These are phyloP conservation scores for Cucurbita moschata DNA, from an alignment of 306 rosid genomes.

Conservation along the genomic window DNA sequence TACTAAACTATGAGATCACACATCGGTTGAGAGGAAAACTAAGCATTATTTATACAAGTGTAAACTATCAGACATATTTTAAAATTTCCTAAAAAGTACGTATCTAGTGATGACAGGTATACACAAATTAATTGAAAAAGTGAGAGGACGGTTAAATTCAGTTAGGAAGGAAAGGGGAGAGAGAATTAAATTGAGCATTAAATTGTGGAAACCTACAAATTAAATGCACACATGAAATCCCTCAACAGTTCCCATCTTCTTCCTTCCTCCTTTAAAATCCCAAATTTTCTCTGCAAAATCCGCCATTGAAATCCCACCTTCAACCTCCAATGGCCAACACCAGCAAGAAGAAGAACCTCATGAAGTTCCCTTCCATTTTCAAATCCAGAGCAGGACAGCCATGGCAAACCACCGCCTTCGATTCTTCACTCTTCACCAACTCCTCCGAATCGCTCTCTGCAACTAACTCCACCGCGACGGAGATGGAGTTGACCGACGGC, in stretches of 20 bases:
- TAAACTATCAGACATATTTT: too few species aligned
- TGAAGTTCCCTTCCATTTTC: constrained; percentile 30
- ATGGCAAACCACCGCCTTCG: constrained; percentile 27
- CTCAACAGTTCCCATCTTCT: background rate
- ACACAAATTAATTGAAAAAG: background rate
- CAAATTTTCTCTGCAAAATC: background rate
- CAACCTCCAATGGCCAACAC: constrained; percentile 22
- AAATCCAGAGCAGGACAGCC: constrained; percentile 17
- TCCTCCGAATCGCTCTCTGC: constrained; percentile 25
- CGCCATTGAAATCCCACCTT: background rate
- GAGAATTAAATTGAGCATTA: constrained; percentile 39
- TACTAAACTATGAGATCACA: background rate
- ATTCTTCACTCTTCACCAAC: constrained; percentile 53
- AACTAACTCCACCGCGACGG: constrained; percentile 33
- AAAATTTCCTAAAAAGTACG: too few species aligned
- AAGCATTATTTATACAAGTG: too few species aligned
- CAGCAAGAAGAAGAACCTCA: background rate
- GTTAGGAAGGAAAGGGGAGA: background rate
- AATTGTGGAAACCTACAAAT: constrained; percentile 34
- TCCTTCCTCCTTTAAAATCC: background rate
- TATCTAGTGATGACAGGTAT: too few species aligned
- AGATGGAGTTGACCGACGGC: background rate
- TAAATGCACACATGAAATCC: constrained; percentile 37
- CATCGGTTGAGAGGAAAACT: too few species aligned
- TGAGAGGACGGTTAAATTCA: background rate